A percentile compares a stretch with the other conserved stretches of the same genome.
Conservation (phyloP, 148 eudicot species). For the Tetragonia tetragonoides region DNA sequence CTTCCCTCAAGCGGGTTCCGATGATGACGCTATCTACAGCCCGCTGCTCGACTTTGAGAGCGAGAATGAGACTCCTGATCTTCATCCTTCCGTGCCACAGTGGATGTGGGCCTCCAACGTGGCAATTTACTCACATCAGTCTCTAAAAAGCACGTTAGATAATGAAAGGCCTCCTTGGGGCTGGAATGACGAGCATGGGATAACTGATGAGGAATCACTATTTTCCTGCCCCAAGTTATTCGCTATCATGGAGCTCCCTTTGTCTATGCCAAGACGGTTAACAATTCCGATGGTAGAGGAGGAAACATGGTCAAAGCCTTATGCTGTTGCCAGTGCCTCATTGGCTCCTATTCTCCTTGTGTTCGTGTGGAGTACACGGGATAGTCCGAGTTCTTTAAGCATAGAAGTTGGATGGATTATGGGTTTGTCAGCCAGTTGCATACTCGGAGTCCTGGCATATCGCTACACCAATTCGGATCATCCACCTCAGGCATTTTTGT, state of each 20-base stretch:
- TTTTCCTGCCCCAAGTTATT: slow-evolving; percentile 58
- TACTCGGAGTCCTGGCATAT: slow-evolving; percentile 51
- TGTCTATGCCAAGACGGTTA: slow-evolving; percentile 68
- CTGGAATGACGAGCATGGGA: slow-evolving; percentile 76
- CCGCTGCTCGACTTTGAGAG: slow-evolving; percentile 74
- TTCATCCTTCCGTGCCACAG: slow-evolving; percentile 74
- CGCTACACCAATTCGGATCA: slow-evolving; percentile 52
- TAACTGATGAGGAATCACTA: slow-evolving; percentile 28
- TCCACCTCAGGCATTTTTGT: slow-evolving; percentile 66
- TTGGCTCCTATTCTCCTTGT: slow-evolving; percentile 74
- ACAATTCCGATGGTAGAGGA: slow-evolving; percentile 88
- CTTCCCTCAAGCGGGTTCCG: slow-evolving; percentile 45
- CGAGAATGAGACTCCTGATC: slow-evolving; percentile 40
- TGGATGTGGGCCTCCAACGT: slow-evolving; percentile 99
- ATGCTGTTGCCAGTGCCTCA: slow-evolving; percentile 75
- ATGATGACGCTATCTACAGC: slow-evolving; percentile 54
- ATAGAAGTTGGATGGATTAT: slow-evolving; percentile 41
- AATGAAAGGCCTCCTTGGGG: slow-evolving; percentile 84
- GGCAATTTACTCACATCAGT: slow-evolving; percentile 84
- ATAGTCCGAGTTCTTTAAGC: slow-evolving; percentile 38
- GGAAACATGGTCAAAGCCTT: slow-evolving; percentile 74
- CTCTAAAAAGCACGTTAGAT: slow-evolving; percentile 39
- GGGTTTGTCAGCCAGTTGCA: slow-evolving; percentile 42
- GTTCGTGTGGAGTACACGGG: slow-evolving; percentile 57
- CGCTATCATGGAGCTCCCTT: slow-evolving; percentile 67